These are phyloP conservation scores for Kurtzmaniella quercitrusa DNA, from an alignment of 1,139 yeast species.

Conservation along the genomic window DNA sequence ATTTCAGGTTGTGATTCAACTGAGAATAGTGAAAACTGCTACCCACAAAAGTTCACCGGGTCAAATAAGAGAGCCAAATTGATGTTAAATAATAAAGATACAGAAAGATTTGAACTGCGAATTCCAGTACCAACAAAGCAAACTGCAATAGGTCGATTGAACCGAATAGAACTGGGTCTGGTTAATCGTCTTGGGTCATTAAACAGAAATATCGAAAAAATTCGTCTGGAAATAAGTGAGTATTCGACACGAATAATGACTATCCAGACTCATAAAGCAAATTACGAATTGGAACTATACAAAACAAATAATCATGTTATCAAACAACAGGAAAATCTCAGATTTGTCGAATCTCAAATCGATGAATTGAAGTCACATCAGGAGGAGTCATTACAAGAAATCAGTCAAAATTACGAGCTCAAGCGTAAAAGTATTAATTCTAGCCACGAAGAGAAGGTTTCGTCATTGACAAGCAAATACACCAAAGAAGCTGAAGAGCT, in stretches of 20 bases:
- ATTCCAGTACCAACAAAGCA: not conserved
- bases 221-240: slow-evolving; percentile 16
- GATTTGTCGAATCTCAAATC: slow-evolving; percentile 21
- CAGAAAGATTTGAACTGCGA: slow-evolving; percentile 15
- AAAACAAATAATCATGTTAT: slow-evolving; percentile 34
- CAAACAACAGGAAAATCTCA: slow-evolving; percentile 18
- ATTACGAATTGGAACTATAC: slow-evolving; percentile 32
- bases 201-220: slow-evolving; percentile 13
- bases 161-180: slow-evolving; percentile 12
- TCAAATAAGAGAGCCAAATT: not conserved
- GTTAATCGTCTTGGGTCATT: slow-evolving; percentile 11
- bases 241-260: slow-evolving; percentile 24
- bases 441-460: slow-evolving; percentile 31
- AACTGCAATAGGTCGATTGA: slow-evolving; percentile 6
- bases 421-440: slow-evolving; percentile 30
- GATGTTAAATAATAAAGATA: not conserved
- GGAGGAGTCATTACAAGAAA: slow-evolving; percentile 21
- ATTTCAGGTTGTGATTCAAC: not conserved
- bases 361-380: slow-evolving; percentile 29
- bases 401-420: slow-evolving; percentile 32
- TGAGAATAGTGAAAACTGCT: slow-evolving; percentile 12
- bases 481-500: slow-evolving; percentile 31
- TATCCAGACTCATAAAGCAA: slow-evolving; percentile 35
- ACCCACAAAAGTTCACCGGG: not conserved
- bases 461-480: slow-evolving; percentile 33